These are phyloP conservation scores for Penicillium waksmanii DNA, from an alignment of 495 filamentous ascomycete species.

Conservation along the genomic window DNA sequence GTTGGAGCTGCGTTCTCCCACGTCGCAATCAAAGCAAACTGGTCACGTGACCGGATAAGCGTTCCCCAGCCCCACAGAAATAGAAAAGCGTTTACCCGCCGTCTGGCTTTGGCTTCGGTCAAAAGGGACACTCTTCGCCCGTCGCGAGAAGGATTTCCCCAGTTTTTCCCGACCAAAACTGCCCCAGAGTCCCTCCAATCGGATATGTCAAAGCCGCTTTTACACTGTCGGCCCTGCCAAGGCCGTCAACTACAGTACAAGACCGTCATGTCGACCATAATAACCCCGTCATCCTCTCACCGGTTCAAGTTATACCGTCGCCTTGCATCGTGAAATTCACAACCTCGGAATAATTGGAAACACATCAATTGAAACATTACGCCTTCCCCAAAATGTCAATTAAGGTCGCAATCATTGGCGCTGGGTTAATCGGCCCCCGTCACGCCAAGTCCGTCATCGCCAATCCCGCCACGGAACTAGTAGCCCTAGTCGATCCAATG, in stretches of 20 bases:
- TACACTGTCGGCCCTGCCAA: background rate
- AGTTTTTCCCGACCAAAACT: background rate
- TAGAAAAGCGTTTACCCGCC: slow-evolving; percentile 18
- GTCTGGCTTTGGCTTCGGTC: slow-evolving; percentile 1
- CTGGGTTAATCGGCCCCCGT: slow-evolving; percentile 61
- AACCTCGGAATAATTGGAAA: background rate
- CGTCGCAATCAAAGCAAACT: background rate
- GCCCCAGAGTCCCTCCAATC: background rate
- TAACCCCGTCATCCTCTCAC: background rate
- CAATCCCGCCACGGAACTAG: slow-evolving; percentile 49
- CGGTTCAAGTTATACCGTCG: background rate
- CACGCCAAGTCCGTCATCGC: slow-evolving; percentile 55
- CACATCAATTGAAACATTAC: background rate
- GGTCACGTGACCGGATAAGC: slow-evolving; percentile 24
- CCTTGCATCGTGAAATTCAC: background rate
- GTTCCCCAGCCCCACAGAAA: background rate
- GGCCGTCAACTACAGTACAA: background rate
- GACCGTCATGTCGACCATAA: background rate
- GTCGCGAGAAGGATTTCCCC: slow-evolving; percentile 8
- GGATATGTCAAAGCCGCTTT: slow-evolving; percentile 6
- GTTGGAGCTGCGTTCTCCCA: slow-evolving; percentile 14
- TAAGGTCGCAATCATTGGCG: slow-evolving; percentile 57
- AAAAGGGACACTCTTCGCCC: background rate
- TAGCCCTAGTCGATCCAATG: slow-evolving; percentile 56
- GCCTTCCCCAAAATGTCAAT: slow-evolving; percentile 19